Evolutionary conservation across 768 basidiomycete genomes (phyloP).

Genomic region (Suillus spraguei): DNA sequence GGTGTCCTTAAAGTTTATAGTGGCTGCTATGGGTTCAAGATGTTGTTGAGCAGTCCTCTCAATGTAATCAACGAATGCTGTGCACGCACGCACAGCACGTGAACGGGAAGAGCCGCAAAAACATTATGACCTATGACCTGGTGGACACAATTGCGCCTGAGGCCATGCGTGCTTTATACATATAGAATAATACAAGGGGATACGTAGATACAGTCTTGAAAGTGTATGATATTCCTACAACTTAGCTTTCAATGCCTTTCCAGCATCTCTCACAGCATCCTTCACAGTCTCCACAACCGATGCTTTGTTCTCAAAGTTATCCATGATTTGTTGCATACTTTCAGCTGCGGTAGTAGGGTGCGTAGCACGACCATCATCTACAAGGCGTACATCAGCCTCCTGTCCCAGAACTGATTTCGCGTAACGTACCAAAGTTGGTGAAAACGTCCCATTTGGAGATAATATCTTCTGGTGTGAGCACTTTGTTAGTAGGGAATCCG

Average conservation of each 20-base stretch:
- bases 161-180: too few relatives aligned
- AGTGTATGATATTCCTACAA: slow-evolving; percentile 34
- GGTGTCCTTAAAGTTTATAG: too few relatives aligned
- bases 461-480: slow-evolving; percentile 80
- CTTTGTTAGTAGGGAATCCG: slow-evolving; percentile 81
- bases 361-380: slow-evolving; percentile 82
- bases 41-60: too few relatives aligned
- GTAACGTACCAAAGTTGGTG: slow-evolving; percentile 75
- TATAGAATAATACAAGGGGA: neutral
- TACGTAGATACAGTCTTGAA: neutral
- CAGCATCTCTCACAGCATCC: slow-evolving; percentile 49
- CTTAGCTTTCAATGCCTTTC: slow-evolving; percentile 50
- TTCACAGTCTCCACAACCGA: slow-evolving; percentile 50
- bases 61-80: too few relatives aligned
- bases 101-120: too few relatives aligned
- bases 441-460: slow-evolving; percentile 79
- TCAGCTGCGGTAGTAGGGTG: slow-evolving; percentile 77
- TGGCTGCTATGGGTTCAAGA: too few relatives aligned
- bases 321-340: slow-evolving; percentile 74
- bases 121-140: too few relatives aligned
- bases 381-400: slow-evolving; percentile 7
- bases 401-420: neutral
- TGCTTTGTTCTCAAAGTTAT: slow-evolving; percentile 50
- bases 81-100: too few relatives aligned
- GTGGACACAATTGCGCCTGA: too few relatives aligned